Evolutionary conservation across 2,329 filamentous ascomycete species (phyloP), one percentile per base, ranked within the genome.

Genomic region (Pseudogymnoascus sp.): DNA sequence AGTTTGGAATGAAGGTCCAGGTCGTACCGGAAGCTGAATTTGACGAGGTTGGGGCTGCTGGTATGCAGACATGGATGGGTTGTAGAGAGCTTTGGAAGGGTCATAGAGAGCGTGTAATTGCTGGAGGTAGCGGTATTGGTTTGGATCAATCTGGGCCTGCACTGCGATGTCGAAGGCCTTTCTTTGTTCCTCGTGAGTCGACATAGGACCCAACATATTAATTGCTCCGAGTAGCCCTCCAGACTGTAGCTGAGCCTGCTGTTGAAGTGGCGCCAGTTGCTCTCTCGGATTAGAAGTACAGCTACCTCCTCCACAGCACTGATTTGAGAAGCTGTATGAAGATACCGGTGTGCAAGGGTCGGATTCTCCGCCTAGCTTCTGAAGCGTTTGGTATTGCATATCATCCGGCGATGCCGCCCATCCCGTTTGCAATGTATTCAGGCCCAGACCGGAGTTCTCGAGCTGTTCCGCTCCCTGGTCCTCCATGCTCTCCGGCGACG

Each of bases 51-150:
- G 51, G 28, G 51, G 5, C 6, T 57, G 51, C 16, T 57, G 51
- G 11, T 34, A 57, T 57, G 11, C 11, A 57, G 51, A 14, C 28
- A 34, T 21, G n/a, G 28, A 21, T 6, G 25, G 51, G 51, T 57
- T 28, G 28, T 34, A 57, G 16, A 57, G 28, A 13, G 28, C n/a
- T 41, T 39, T 61, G 19, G 31, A 36, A 6, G 60, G 39, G 7
- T 39, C 36, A 10, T 61, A 61, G 16, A 39, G 60, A 19, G 36
- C 25, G 13, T 25, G 39, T 25, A 39, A 34, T 21, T 39, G 39
- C 60, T 61, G 60, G 60, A 39, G 21, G 10, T 61, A 45, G 31
- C 39, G 60, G 39, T 39, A 61, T 39, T 39, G 39, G 34, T 39
- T 39, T n/a, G 34, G 39, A 10, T 39, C 60, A 45, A 39, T 25